Percentiles rank a stretch among this genome's conserved stretches.
Conservation (phyloP, 805 yeast species). For the Lipomyces kockii region DNA sequence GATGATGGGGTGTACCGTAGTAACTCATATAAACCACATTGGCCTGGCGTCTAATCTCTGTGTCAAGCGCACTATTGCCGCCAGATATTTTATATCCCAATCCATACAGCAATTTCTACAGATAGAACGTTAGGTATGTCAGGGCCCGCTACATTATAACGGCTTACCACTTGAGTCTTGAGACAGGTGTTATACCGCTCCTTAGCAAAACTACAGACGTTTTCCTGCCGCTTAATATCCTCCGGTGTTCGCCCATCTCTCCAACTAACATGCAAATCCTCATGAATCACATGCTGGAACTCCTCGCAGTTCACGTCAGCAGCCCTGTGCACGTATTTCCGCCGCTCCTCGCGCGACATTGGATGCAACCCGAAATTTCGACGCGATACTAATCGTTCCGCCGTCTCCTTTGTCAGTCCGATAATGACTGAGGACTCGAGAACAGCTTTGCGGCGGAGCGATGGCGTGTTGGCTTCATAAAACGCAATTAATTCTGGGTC, state of each 20-base stretch:
- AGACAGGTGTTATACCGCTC: conserved; percentile 17
- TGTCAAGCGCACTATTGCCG: conserved; percentile 6
- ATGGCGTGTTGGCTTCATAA: conserved; percentile 23
- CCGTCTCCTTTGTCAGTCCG: conserved; percentile 13
- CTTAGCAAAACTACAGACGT: neutral
- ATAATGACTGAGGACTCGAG: neutral
- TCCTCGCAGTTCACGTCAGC: conserved; percentile 20
- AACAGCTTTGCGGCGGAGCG: conserved; percentile 11
- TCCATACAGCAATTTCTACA: conserved; percentile 23
- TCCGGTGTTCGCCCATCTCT: neutral
- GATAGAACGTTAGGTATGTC: neutral
- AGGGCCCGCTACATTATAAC: neutral
- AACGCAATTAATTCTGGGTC: conserved; percentile 20
- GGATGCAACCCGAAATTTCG: conserved; percentile 11
- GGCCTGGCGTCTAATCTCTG: conserved; percentile 3
- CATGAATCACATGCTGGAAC: conserved; percentile 1
- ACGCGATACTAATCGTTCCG: neutral
- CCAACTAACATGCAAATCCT: neutral
- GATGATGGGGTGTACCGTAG: conserved; percentile 12
- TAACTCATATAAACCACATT: neutral
- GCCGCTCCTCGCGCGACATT: conserved; percentile 4
- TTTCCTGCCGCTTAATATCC: neutral
- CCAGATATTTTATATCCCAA: conserved; percentile 20
- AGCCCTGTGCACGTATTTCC: neutral
- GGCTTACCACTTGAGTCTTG: conserved; percentile 14